A percentile compares a stretch with the other conserved stretches of the same genome.
phyloP scores from a whole-genome alignment of 495 filamentous ascomycete genomes.

The Melanomma pulvis-pyrius region DNA sequence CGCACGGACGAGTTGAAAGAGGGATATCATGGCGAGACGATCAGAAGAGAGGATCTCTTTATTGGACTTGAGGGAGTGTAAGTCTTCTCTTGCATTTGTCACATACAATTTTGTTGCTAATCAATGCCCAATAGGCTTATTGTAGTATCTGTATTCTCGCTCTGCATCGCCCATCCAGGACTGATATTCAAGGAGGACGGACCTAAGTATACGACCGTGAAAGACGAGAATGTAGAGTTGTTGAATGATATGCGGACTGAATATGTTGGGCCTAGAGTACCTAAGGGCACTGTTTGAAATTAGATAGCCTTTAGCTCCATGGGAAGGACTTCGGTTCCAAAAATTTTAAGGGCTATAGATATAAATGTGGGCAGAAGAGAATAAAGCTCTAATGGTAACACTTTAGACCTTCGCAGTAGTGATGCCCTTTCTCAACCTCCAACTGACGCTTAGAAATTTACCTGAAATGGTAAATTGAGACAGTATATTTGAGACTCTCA shows the following conservation, averaged over 20 bases:
- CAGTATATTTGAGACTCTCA: no score
- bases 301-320: no score
- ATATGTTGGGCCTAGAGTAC: background rate
- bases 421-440: no score
- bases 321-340: no score
- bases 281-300: background rate
- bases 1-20: slow-evolving; percentile 26
- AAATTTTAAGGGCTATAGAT: no score
- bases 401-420: no score
- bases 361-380: background rate
- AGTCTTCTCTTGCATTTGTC: background rate
- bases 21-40: slow-evolving; percentile 21
- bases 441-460: no score
- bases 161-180: slow-evolving; percentile 9
- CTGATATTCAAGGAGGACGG: slow-evolving; percentile 1
- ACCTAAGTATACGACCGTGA: background rate
- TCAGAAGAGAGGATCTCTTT: slow-evolving; percentile 26
- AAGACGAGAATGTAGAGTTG: background rate
- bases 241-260: background rate
- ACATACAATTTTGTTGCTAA: background rate
- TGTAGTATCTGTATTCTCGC: background rate
- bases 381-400: no score
- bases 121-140: slow-evolving; percentile 1
- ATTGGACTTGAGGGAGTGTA: slow-evolving; percentile 34
- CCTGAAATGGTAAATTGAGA: no score